Percentiles rank a stretch among this genome's conserved stretches.
These are phyloP conservation scores for Penicillium argentinense DNA, from an alignment of 495 filamentous ascomycete genomes.

Conservation along the genomic window DNA sequence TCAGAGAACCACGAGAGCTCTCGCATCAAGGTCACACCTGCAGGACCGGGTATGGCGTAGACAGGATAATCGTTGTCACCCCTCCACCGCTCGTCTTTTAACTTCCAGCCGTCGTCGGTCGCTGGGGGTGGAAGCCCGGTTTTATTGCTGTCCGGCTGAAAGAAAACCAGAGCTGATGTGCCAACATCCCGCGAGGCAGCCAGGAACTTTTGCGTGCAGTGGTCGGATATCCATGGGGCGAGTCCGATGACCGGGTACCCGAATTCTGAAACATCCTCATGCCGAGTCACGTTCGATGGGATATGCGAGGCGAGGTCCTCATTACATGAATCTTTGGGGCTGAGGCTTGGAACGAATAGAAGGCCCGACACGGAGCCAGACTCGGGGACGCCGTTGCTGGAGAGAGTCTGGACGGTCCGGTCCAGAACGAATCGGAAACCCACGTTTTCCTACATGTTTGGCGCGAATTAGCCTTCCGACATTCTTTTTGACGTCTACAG, in stretches of 20 bases:
- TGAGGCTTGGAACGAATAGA: conserved; percentile 76
- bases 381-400: conserved; percentile 54
- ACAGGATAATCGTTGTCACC: conserved; percentile 65
- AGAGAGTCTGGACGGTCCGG: conserved; percentile 68
- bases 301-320: conserved; percentile 56
- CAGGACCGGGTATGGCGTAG: conserved; percentile 73
- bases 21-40: conserved; percentile 66
- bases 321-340: conserved; percentile 55
- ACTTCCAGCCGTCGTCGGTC: conserved; percentile 60
- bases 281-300: conserved; percentile 72
- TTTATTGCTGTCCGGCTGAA: conserved; percentile 56
- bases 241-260: conserved; percentile 66
- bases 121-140: conserved; percentile 59
- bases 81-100: conserved; percentile 69
- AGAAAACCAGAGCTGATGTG: conserved; percentile 72
- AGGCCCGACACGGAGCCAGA: conserved; percentile 66
- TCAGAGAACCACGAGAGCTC: conserved; percentile 75
- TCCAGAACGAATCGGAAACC: conserved; percentile 62
- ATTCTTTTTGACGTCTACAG: neutral
- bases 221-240: conserved; percentile 79
- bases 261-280: conserved; percentile 59
- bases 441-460: conserved; percentile 52
- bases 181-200: conserved; percentile 56
- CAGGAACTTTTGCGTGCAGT: conserved; percentile 71
- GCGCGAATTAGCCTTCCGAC: neutral